phyloP scores from a whole-genome alignment of 2,329 filamentous ascomycete species.

The Alternaria gansuensis region DNA sequence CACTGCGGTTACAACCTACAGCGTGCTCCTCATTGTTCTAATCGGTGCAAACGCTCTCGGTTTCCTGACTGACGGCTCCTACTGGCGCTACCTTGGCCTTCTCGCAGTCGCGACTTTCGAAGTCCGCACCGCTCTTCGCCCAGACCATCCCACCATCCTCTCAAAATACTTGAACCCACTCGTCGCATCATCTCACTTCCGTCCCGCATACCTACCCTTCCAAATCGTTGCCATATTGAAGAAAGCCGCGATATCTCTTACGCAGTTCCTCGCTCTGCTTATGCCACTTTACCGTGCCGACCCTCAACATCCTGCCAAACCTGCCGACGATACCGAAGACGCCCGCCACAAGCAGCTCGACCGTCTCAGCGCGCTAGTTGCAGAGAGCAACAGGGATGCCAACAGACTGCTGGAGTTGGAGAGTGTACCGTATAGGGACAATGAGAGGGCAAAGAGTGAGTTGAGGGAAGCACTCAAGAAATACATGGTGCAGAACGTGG shows the following conservation, averaged over 20 bases:
- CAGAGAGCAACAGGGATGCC: constrained; percentile 73
- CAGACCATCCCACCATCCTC: constrained; percentile 56
- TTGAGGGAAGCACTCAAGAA: constrained; percentile 79
- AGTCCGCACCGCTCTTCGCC: constrained; percentile 64
- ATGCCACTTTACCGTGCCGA: constrained; percentile 49
- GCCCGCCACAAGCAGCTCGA: constrained; percentile 68
- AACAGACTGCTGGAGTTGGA: constrained; percentile 77
- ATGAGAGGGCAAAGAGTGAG: constrained; percentile 67
- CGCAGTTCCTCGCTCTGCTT: constrained; percentile 48
- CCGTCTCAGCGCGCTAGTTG: constrained; percentile 69
- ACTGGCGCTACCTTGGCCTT: constrained; percentile 62
- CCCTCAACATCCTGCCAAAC: constrained; percentile 30
- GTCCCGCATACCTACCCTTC: constrained; percentile 79
- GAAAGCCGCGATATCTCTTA: constrained; percentile 75
- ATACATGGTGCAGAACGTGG: constrained; percentile 83
- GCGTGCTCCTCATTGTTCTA: constrained; percentile 39
- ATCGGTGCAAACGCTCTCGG: constrained; percentile 49
- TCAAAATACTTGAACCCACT: constrained; percentile 60
- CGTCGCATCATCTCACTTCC: constrained; percentile 53
- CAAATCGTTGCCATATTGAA: constrained; percentile 80
- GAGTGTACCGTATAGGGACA: constrained; percentile 80
- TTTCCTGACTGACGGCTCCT: constrained; percentile 46
- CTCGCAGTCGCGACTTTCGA: constrained; percentile 66
- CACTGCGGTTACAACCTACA: constrained; percentile 38
- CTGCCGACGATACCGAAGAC: constrained; percentile 43